Evolutionary conservation across 495 filamentous ascomycete species (phyloP).

Genomic region (Collariella sp.): DNA sequence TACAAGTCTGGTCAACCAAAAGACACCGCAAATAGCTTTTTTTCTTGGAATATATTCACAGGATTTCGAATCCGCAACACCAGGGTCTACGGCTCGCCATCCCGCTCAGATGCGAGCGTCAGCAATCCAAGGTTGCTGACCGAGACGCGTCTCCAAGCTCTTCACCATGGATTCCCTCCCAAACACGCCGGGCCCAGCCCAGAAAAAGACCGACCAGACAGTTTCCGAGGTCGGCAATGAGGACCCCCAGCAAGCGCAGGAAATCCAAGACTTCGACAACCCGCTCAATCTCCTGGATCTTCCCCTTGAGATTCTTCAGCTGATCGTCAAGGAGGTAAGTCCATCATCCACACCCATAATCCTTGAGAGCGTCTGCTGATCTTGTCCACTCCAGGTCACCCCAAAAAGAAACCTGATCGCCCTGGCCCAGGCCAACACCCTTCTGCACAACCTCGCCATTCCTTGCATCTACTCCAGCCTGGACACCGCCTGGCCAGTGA

Average conservation of each 20-base stretch:
- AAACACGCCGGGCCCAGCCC: background rate
- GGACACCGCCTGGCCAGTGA: conserved; percentile 91
- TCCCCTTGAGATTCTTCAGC: conserved; percentile 76
- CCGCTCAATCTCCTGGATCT: conserved; percentile 59
- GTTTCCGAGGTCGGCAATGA: conserved; percentile 31
- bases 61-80: background rate
- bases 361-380: background rate
- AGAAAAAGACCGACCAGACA: conserved; percentile 5
- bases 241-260: conserved; percentile 36
- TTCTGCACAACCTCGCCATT: conserved; percentile 71
- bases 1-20: no score
- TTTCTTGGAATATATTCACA: no score
- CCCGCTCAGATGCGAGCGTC: background rate
- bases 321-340: conserved; percentile 81
- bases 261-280: conserved; percentile 27
- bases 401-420: conserved; percentile 83
- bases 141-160: conserved; percentile 4
- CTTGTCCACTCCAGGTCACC: conserved; percentile 50
- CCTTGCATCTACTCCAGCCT: conserved; percentile 88
- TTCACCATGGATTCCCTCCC: conserved; percentile 1
- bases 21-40: no score
- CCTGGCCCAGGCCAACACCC: conserved; percentile 72
- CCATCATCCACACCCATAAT: background rate
- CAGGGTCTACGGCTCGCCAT: background rate
- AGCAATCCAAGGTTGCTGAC: no score